Evolutionary conservation across 2,329 filamentous ascomycete genomes (phyloP), one percentile per base, ranked within the genome.

Genomic region (Aureobasidium sp.): DNA sequence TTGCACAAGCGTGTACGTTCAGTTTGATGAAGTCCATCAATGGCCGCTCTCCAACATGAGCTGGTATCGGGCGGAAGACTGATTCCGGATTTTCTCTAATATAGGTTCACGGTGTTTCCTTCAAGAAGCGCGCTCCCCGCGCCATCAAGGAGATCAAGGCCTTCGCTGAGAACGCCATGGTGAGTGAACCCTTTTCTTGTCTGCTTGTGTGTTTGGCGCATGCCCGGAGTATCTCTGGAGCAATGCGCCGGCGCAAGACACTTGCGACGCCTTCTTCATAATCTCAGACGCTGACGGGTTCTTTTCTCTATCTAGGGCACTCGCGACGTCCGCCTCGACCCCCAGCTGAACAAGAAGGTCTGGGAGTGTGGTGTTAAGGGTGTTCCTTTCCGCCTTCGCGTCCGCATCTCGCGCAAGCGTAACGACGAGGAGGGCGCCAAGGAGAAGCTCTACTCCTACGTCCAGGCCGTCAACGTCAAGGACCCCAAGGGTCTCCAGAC

Each of bases 341-440:
- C 94, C 76, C 89, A 94, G 83, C 83, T 99, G 76, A 99, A 99
- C 89, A 99, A 99, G 90, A 97, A 99, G 87, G 93, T 99, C 79
- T 99, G 94, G 94, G 94, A 99, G 83, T 84, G 88, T 76, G 94
- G 94, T 80, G 87, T 99, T 85, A 99, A 97, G 90, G 95, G 94
- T 76, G 92, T 97, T 71, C 91, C 93, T 71, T 97, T 88, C 89
- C 89, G 95, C 81, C 85, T 99, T 73, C 93, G 94, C 75, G 87
- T 99, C 77, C 91, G 95, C 82, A 97, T 99, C 82, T 96, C 91
- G 77, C 91, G 94, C 82, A 94, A 96, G 88, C 91, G 94, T 87
- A 99, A 99, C 83, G 94, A 99, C 80, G 94, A 97, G 85, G 94
- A 99, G 83, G 91, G 90, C 75, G 94, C 95, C 78, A 96, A 96